These are phyloP conservation scores for Purshia tridentata DNA, from an alignment of 306 rosid genomes.

Conservation along the genomic window DNA sequence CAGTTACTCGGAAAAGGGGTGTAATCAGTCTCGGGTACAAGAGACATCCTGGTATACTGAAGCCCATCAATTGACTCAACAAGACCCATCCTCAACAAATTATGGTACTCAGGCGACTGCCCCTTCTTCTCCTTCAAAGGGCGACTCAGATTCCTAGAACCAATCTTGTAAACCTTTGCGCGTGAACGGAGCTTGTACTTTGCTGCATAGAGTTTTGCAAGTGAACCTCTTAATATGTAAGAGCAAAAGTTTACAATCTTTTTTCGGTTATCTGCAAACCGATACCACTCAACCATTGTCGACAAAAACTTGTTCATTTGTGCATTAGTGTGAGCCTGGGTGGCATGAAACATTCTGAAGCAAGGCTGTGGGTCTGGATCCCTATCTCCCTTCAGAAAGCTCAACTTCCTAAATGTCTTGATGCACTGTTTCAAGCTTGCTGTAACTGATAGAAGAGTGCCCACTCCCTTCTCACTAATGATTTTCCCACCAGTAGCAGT, in stretches of 20 bases:
- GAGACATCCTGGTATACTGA: conserved; percentile 85
- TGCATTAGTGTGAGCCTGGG: conserved; percentile 95
- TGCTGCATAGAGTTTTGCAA: conserved; percentile 98
- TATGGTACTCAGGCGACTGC: conserved; percentile 87
- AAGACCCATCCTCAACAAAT: conserved; percentile 94
- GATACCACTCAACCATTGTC: conserved; percentile 90
- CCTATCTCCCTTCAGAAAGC: conserved; percentile 83
- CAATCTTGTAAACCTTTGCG: conserved; percentile 95
- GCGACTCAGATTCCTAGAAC: conserved; percentile 77
- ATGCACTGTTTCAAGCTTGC: conserved; percentile 94
- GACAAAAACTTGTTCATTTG: conserved; percentile 95
- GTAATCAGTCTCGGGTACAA: conserved; percentile 91
- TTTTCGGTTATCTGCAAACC: conserved; percentile 91
- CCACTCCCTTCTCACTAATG: conserved; percentile 94
- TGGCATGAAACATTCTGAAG: conserved; percentile 97
- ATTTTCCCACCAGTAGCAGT: conserved; percentile 95
- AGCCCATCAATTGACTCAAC: conserved; percentile 94
- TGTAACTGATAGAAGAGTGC: conserved; percentile 89
- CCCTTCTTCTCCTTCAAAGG: conserved; percentile 97
- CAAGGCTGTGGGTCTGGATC: conserved; percentile 99
- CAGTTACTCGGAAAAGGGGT: conserved; percentile 78
- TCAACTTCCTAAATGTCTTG: conserved; percentile 83
- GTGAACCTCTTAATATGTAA: conserved; percentile 81
- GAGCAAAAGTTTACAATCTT: conserved; percentile 92
- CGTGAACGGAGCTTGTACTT: conserved; percentile 93